Evolutionary conservation across 2,329 filamentous ascomycete species (phyloP).

Genomic region (Aspergillus sp.): DNA sequence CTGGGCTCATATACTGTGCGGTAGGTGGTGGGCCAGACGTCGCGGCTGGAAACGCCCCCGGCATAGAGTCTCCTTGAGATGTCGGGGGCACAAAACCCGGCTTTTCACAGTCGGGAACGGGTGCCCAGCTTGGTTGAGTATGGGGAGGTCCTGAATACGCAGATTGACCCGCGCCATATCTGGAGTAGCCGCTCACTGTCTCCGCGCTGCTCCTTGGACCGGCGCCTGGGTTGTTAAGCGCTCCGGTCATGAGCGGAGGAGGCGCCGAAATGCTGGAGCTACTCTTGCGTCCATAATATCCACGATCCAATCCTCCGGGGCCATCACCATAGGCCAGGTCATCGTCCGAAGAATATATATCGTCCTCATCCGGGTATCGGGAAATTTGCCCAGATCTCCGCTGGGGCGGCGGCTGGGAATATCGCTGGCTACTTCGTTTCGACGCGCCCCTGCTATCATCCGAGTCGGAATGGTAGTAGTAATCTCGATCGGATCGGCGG

Average conservation of each 20-base stretch:
- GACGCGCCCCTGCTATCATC: constrained; percentile 16
- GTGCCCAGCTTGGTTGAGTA: constrained; percentile 30
- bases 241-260: constrained; percentile 20
- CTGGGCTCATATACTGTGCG: constrained; percentile 30
- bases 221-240: constrained; percentile 13
- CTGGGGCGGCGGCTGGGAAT: constrained; percentile 22
- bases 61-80: constrained; percentile 29
- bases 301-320: constrained; percentile 15
- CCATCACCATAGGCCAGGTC: constrained; percentile 42
- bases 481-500: constrained; percentile 18
- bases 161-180: constrained; percentile 30
- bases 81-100: constrained; percentile 44
- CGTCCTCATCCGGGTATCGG: constrained; percentile 25
- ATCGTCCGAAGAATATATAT: constrained; percentile 31
- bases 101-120: constrained; percentile 41
- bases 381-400: constrained; percentile 23
- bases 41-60: constrained; percentile 31
- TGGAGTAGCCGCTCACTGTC: constrained; percentile 28
- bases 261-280: constrained; percentile 9
- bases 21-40: constrained; percentile 24
- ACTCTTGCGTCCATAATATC: constrained; percentile 17
- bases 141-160: constrained; percentile 16
- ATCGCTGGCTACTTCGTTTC: constrained; percentile 12
- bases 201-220: constrained; percentile 12
- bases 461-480: constrained; percentile 29